phyloP scores from a whole-genome alignment of 2,329 filamentous ascomycete species.

The Gyromitra esculenta region DNA sequence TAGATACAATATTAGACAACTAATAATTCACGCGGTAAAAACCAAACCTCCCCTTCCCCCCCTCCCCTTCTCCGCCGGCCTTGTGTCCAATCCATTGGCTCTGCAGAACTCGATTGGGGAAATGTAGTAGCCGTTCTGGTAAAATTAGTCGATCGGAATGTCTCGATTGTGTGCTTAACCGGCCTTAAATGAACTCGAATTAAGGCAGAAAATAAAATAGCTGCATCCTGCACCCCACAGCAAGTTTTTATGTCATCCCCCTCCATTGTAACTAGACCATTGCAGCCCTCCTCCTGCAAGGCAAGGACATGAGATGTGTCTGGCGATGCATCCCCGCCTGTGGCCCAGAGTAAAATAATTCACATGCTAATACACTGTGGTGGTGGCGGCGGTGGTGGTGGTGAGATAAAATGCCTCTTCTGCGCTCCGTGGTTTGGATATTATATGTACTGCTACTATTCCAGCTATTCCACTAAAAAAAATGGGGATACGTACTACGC shows the following conservation, averaged over 20 bases:
- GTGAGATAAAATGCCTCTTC: background rate
- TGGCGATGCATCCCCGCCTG: background rate
- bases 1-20: slow-evolving; percentile 10
- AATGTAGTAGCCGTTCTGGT: slow-evolving; percentile 17
- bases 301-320: slow-evolving; percentile 6
- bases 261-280: background rate
- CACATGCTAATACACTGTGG: background rate
- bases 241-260: background rate
- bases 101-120: background rate
- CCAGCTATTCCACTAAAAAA: background rate
- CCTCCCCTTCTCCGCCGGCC: background rate
- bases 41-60: too few relatives aligned
- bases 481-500: too few relatives aligned
- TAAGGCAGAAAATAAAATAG: slow-evolving; percentile 17
- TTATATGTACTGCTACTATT: background rate
- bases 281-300: slow-evolving; percentile 6
- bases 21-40: slow-evolving; percentile 27
- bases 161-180: slow-evolving; percentile 44
- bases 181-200: slow-evolving; percentile 25
- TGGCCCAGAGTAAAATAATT: background rate
- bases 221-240: slow-evolving; percentile 5
- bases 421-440: background rate
- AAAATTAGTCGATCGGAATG: slow-evolving; percentile 13
- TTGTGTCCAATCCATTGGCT: slow-evolving; percentile 17
- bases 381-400: too few relatives aligned